phyloP scores from a whole-genome alignment of 164 flowering plant genomes.

The Liriodendron chinense region DNA sequence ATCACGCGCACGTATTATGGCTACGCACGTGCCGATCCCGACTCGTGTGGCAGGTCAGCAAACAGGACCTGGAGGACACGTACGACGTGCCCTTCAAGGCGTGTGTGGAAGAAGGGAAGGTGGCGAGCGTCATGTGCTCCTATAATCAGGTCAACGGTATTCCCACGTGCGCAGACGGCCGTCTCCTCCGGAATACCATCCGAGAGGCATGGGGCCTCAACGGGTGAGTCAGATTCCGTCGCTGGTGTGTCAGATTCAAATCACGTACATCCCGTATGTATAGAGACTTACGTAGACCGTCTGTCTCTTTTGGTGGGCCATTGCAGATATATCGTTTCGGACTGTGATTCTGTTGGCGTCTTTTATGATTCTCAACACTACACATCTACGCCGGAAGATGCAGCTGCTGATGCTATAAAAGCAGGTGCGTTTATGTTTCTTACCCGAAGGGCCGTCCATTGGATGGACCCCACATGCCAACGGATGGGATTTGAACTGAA shows the following conservation, averaged over 20 bases:
- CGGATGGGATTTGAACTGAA: too few relatives aligned
- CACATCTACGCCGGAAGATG: conserved; percentile 81
- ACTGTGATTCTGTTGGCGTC: conserved; percentile 88
- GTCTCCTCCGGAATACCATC: conserved; percentile 54
- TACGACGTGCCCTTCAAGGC: conserved; percentile 67
- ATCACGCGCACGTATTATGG: background rate
- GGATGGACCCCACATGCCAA: too few relatives aligned
- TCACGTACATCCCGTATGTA: background rate
- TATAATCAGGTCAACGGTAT: conserved; percentile 90
- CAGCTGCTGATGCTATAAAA: conserved; percentile 87
- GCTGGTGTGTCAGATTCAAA: background rate
- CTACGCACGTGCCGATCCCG: background rate
- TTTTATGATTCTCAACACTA: conserved; percentile 70
- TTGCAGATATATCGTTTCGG: conserved; percentile 88
- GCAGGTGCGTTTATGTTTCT: conserved; percentile 44
- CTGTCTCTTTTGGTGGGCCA: background rate
- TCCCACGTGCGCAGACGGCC: conserved; percentile 92
- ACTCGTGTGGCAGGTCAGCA: conserved; percentile 56
- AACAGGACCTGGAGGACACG: conserved; percentile 85
- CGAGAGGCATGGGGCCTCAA: conserved; percentile 75
- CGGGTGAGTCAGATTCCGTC: conserved; percentile 38
- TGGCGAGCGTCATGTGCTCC: conserved; percentile 93
- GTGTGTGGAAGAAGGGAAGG: conserved; percentile 82
- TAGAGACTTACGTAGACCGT: background rate
- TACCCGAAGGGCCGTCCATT: too few relatives aligned